phyloP scores from a whole-genome alignment of 2,329 filamentous ascomycete species.

The Rhexocercosporidium sp. region DNA sequence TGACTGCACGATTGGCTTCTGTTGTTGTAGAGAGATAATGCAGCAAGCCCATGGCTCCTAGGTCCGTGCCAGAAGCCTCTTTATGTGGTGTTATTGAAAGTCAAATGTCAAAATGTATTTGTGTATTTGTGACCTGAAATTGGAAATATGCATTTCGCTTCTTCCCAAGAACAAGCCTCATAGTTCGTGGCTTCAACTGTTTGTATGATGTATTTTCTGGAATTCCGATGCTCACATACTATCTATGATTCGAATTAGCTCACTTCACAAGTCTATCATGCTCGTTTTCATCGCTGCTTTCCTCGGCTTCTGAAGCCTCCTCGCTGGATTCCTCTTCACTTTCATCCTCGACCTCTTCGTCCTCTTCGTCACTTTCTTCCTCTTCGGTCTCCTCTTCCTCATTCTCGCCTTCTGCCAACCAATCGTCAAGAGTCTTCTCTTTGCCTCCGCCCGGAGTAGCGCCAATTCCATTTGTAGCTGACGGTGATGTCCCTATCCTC shows the following conservation, averaged over 20 bases:
- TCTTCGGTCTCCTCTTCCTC: conserved; percentile 54
- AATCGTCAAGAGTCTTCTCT: conserved; percentile 88
- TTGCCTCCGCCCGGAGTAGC: conserved; percentile 38
- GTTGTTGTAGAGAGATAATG: conserved; percentile 27
- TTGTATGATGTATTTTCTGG: conserved; percentile 9
- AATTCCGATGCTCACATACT: conserved; percentile 13
- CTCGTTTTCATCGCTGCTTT: conserved; percentile 36
- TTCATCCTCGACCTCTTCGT: conserved; percentile 38
- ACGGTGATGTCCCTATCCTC: conserved; percentile 41
- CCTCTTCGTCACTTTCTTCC: conserved; percentile 34
- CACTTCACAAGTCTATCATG: conserved; percentile 37
- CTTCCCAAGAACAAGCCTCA: conserved; percentile 10
- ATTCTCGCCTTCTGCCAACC: conserved; percentile 70
- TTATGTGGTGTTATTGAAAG: conserved; percentile 16
- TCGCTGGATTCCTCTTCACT: conserved; percentile 28
- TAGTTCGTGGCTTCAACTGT: conserved; percentile 27
- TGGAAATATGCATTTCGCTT: conserved; percentile 19
- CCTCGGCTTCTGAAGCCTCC: conserved; percentile 38
- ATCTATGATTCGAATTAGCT: conserved; percentile 5
- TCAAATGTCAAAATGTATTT: conserved; percentile 9
- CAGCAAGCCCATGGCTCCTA: conserved; percentile 34
- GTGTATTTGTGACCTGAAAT: conserved; percentile 14
- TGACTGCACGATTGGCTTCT: conserved; percentile 19
- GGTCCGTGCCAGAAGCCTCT: conserved; percentile 33
- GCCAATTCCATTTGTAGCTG: conserved; percentile 54